phyloP scores from a whole-genome alignment of 2,329 filamentous ascomycete genomes.

The Chrysoporthe cubensis region DNA sequence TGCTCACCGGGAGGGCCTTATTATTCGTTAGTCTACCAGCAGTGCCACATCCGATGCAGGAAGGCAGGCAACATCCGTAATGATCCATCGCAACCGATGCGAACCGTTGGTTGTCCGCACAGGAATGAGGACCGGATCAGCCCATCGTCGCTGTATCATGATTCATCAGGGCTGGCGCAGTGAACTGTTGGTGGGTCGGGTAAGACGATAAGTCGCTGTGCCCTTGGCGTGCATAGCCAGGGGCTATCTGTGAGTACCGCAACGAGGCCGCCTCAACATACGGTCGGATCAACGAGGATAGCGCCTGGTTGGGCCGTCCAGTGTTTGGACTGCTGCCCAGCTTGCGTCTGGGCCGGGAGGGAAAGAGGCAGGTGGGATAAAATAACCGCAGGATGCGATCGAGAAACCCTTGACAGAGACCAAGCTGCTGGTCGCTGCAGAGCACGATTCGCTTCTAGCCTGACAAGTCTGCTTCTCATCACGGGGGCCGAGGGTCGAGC shows the following conservation, averaged over 20 bases:
- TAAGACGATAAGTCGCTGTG: not conserved
- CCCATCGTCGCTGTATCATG: not conserved
- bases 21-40: not conserved
- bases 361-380: not conserved
- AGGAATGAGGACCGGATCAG: not conserved
- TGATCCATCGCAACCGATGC: not conserved
- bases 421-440: not conserved
- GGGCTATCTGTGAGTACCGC: not conserved
- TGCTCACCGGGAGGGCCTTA: not conserved
- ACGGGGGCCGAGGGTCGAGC: too few species aligned
- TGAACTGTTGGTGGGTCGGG: not conserved
- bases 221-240: not conserved
- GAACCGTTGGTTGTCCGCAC: not conserved
- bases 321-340: not conserved
- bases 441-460: not conserved
- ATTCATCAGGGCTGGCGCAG: not conserved
- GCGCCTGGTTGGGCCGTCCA: not conserved
- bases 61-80: not conserved
- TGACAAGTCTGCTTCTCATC: not conserved
- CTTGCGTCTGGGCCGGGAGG: not conserved
- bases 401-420: not conserved
- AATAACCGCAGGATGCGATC: not conserved
- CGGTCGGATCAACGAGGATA: not conserved
- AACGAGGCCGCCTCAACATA: not conserved
- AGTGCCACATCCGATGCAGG: not conserved